Conservation (phyloP, 2,329 filamentous ascomycete genomes). For the Phaeosphaeriaceae sp. region DNA sequence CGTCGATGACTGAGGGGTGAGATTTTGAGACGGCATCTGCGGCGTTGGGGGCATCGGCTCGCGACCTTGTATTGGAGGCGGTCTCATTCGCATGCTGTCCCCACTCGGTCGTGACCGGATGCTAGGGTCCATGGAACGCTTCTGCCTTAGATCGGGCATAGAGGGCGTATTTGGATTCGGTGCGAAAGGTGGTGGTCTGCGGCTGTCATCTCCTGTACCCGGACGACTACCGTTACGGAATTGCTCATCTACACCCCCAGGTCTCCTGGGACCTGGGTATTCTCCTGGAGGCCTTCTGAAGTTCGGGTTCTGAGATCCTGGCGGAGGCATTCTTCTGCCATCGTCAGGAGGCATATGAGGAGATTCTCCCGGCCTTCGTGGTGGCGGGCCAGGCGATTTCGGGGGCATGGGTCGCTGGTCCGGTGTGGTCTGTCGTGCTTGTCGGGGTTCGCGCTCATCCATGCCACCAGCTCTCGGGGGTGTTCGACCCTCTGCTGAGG, state of each 20-base stretch:
- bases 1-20: constrained; percentile 50
- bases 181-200: constrained; percentile 31
- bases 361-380: constrained; percentile 27
- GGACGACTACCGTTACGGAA: constrained; percentile 29
- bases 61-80: constrained; percentile 30
- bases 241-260: constrained; percentile 27
- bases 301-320: constrained; percentile 23
- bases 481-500: constrained; percentile 36
- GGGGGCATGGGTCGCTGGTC: constrained; percentile 29
- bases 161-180: constrained; percentile 31
- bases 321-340: constrained; percentile 19
- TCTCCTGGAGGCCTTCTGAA: constrained; percentile 32
- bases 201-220: constrained; percentile 38
- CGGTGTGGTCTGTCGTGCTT: constrained; percentile 19
- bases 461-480: constrained; percentile 14
- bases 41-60: constrained; percentile 38
- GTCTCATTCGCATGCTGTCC: constrained; percentile 43
- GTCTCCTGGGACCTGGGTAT: constrained; percentile 25
- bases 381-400: constrained; percentile 29
- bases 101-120: constrained; percentile 44
- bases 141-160: constrained; percentile 37
- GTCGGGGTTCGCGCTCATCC: constrained; percentile 15
- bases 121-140: constrained; percentile 43
- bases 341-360: constrained; percentile 19
- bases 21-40: constrained; percentile 39